Percentiles rank a stretch among this genome's conserved stretches.
phyloP scores from a whole-genome alignment of 495 filamentous ascomycete genomes.

The Bacidia gigantensis region DNA sequence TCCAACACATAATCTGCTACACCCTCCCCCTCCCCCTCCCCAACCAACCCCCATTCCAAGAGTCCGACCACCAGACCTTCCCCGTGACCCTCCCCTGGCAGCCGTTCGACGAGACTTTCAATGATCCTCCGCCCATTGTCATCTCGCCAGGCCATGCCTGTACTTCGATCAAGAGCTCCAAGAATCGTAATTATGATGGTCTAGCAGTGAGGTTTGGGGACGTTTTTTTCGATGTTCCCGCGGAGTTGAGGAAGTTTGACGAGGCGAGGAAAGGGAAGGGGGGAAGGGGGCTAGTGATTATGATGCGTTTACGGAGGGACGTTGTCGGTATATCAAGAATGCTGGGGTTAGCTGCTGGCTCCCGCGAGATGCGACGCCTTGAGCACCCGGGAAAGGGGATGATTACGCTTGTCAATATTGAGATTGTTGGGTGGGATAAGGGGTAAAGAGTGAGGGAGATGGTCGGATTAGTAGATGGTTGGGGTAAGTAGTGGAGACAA shows the following conservation, averaged over 20 bases:
- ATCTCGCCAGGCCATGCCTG: neutral
- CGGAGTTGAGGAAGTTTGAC: neutral
- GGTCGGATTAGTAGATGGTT: no score
- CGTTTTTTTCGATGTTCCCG: neutral
- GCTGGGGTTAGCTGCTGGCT: neutral
- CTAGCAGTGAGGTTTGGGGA: neutral
- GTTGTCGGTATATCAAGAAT: neutral
- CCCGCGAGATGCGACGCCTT: neutral
- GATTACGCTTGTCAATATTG: no score
- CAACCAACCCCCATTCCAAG: neutral
- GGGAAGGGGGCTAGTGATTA: neutral
- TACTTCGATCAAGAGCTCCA: neutral
- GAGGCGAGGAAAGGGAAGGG: neutral
- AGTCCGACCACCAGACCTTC: neutral
- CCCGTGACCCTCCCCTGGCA: neutral
- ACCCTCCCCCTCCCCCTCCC: neutral
- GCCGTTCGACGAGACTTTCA: neutral
- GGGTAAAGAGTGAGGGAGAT: no score
- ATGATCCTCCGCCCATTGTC: neutral
- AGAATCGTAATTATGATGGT: neutral
- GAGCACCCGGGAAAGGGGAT: no score
- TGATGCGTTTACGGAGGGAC: neutral
- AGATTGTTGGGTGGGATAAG: no score
- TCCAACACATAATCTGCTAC: neutral
- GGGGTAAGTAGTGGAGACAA: no score